A percentile compares a stretch with the other conserved stretches of the same genome.
phyloP scores from a whole-genome alignment of 108 stramenopile genomes.

The Nitzschia palea region DNA sequence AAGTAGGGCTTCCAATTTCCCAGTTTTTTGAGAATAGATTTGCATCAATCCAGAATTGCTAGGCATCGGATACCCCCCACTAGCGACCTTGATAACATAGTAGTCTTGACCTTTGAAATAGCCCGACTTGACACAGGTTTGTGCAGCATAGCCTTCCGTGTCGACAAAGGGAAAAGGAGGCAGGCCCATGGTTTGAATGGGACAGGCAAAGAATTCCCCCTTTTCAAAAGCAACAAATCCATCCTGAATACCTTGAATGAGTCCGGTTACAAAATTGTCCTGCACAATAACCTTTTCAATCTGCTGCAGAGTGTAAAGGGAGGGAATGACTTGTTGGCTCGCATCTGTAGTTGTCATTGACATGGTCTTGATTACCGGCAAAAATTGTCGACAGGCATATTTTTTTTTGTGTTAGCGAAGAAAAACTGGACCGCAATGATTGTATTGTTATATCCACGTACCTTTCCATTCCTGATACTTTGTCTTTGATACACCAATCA shows the following conservation, averaged over 20 bases:
- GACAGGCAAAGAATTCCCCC: conserved; percentile 60
- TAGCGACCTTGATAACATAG: conserved; percentile 75
- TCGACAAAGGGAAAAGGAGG: conserved; percentile 64
- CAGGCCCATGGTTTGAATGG: conserved; percentile 68
- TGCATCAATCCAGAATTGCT: conserved; percentile 59
- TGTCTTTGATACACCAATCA: too few relatives aligned
- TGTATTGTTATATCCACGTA: too few relatives aligned
- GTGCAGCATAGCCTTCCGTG: conserved; percentile 49
- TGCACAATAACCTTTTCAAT: conserved; percentile 45
- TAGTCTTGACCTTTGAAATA: conserved; percentile 53
- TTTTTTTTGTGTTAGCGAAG: too few relatives aligned
- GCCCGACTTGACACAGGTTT: conserved; percentile 76
- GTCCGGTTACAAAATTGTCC: conserved; percentile 31
- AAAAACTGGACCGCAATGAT: too few relatives aligned
- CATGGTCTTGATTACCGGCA: too few relatives aligned
- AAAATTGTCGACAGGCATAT: too few relatives aligned
- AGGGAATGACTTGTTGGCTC: conserved; percentile 1
- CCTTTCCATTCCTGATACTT: too few relatives aligned
- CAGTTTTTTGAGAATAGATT: conserved; percentile 66
- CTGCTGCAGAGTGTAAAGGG: conserved; percentile 27
- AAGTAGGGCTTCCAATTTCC: conserved; percentile 53
- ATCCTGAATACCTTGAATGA: conserved; percentile 53
- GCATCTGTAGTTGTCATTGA: too few relatives aligned
- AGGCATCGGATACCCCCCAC: conserved; percentile 61
- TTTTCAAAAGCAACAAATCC: conserved; percentile 53